Evolutionary conservation across 352 stramenopile genomes (phyloP), one percentile per base, ranked within the genome.

Genomic region (Globisporangium emineosum): DNA sequence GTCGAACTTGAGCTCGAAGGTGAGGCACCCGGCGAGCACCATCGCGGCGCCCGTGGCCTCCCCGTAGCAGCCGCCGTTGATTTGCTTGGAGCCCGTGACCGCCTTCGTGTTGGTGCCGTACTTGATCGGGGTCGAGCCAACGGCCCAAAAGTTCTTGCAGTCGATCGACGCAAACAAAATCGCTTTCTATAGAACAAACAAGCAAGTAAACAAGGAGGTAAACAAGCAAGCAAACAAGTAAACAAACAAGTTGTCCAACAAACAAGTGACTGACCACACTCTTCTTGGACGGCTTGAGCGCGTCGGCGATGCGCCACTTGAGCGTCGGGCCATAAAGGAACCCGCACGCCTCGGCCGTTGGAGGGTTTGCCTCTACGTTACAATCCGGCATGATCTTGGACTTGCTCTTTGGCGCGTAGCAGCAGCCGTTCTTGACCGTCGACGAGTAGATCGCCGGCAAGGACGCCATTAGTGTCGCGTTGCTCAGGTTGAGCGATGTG

Each of bases 111-210:
- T 86, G 52, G 57, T 71, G 45, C 73, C 81, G 67, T 90, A 89
- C 58, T 82, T 85, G 64, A 94, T 82, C 9, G 80, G 63, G 25
- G 87, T 83, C 51, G 90, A 84, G 2, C 79, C 83, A 0, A 94
- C 82, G 2, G 86, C 86, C 86, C 86, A 94, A 52, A 94, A 94
- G 60, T 67, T 87, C 62, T 91, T 77, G 59, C 86, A 94, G 67
- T 94, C 86, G 10, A 83, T 88, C 13, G 80, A 87, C 12, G 86
- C 86, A 58, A 94, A 86, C 12, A 94, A 62, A 19, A 93, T 93
- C 42, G 83, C 86, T 32, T 71, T 83, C 58, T 64, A 52, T 7
- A 37, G 3, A 32, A 5, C 29, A 32, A 32, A 30, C 25, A 49
- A 21, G 8, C 43, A 60, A 30, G 23, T 35, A 61, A 50, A 17